Evolutionary conservation across 768 basidiomycete species (phyloP).

Genomic region (Xerocomus spinulosus): DNA sequence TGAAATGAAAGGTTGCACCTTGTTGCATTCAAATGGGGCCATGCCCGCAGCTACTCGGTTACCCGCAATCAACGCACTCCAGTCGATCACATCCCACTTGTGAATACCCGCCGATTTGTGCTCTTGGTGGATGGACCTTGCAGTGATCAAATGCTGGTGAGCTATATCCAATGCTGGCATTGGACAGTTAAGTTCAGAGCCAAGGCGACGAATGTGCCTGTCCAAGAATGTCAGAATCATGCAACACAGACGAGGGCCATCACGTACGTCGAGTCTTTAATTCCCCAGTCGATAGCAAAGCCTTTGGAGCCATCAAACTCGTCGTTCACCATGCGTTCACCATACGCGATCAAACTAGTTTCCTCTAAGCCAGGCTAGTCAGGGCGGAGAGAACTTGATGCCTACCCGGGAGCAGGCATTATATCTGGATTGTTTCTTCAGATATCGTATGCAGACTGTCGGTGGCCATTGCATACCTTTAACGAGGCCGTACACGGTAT

Average conservation of each 20-base stretch:
- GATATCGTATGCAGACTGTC: slow-evolving; percentile 7
- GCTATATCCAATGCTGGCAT: slow-evolving; percentile 72
- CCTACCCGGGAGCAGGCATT: slow-evolving; percentile 60
- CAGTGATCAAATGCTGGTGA: slow-evolving; percentile 74
- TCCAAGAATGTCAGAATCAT: slow-evolving; percentile 3
- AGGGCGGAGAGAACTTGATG: slow-evolving; percentile 1
- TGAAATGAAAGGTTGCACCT: slow-evolving; percentile 21
- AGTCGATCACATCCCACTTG: slow-evolving; percentile 64
- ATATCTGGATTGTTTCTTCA: slow-evolving; percentile 42
- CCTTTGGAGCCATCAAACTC: slow-evolving; percentile 70
- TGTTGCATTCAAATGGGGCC: slow-evolving; percentile 37
- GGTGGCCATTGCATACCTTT: slow-evolving; percentile 51
- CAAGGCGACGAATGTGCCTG: slow-evolving; percentile 67
- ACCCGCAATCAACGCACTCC: slow-evolving; percentile 79
- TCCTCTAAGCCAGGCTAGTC: slow-evolving; percentile 1
- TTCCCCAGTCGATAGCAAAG: slow-evolving; percentile 80
- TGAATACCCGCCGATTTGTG: slow-evolving; percentile 42
- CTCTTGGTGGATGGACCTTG: slow-evolving; percentile 62
- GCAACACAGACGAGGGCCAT: neutral
- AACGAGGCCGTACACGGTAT: slow-evolving; percentile 51
- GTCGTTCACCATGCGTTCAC: slow-evolving; percentile 66
- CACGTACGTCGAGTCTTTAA: slow-evolving; percentile 72
- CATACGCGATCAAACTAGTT: slow-evolving; percentile 50
- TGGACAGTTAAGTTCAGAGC: slow-evolving; percentile 58
- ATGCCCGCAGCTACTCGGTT: slow-evolving; percentile 72